Evolutionary conservation across 139 green algal genomes (phyloP).

Genomic region (Chloropicon primus): DNA sequence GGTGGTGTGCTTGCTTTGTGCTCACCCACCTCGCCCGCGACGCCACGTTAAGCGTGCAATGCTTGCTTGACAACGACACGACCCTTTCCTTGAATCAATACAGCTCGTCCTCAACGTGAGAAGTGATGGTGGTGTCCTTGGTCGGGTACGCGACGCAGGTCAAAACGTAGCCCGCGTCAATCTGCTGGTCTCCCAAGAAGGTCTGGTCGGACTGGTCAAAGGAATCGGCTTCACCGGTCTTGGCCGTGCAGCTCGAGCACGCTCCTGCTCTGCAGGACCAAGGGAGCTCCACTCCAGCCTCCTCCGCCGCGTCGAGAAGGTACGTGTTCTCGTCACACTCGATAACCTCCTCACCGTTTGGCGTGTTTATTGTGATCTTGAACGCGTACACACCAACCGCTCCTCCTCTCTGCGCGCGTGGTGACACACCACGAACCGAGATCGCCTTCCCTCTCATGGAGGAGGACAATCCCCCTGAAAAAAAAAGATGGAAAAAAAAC

Average conservation of each 20-base stretch:
- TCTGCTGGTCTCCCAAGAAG: slow-evolving; percentile 71
- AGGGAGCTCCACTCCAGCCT: slow-evolving; percentile 72
- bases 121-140: slow-evolving; percentile 62
- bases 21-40: too few relatives aligned
- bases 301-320: slow-evolving; percentile 75
- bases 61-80: too few relatives aligned
- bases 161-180: slow-evolving; percentile 69
- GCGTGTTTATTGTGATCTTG: not conserved
- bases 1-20: too few relatives aligned
- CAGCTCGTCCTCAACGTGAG: slow-evolving; percentile 64
- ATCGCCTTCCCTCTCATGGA: too few relatives aligned
- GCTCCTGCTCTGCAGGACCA: slow-evolving; percentile 73
- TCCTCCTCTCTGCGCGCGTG: not conserved
- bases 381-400: not conserved
- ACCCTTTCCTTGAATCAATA: slow-evolving; percentile 49
- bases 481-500: too few relatives aligned
- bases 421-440: too few relatives aligned
- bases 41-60: too few relatives aligned
- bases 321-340: slow-evolving; percentile 63
- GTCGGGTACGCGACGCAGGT: slow-evolving; percentile 85
- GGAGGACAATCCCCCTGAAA: too few relatives aligned
- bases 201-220: slow-evolving; percentile 79
- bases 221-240: slow-evolving; percentile 20
- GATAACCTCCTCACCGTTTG: slow-evolving; percentile 41
- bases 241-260: slow-evolving; percentile 24